These are phyloP conservation scores for Camelina sativa DNA, from an alignment of 345 rosid genomes.

Conservation along the genomic window DNA sequence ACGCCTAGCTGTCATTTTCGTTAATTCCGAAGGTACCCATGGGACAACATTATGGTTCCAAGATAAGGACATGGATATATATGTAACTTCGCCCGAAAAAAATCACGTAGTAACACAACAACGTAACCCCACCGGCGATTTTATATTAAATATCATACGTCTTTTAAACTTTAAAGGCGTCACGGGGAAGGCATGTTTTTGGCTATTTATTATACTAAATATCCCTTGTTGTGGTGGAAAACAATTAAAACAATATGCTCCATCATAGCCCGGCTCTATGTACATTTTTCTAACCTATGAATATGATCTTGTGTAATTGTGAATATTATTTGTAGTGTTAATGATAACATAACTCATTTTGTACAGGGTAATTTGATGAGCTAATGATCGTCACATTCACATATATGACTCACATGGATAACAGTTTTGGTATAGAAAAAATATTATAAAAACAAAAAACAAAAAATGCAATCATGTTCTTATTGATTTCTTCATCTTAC, in stretches of 20 bases:
- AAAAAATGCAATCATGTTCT: not conserved
- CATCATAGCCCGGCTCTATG: too few species aligned
- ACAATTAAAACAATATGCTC: not conserved
- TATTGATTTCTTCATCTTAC: not conserved
- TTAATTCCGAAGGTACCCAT: slow-evolving; percentile 38
- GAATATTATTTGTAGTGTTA: not conserved
- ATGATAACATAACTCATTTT: not conserved
- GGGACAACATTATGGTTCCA: not conserved
- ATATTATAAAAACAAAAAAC: not conserved
- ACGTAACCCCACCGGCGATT: slow-evolving; percentile 51
- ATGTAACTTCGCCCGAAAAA: not conserved
- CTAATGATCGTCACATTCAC: slow-evolving; percentile 6
- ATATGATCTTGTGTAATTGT: too few species aligned
- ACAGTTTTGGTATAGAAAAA: not conserved
- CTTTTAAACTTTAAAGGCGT: slow-evolving; percentile 35
- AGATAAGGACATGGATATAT: slow-evolving; percentile 31
- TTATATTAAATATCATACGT: slow-evolving; percentile 32
- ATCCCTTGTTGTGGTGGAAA: slow-evolving; percentile 28
- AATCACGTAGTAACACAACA: slow-evolving; percentile 32
- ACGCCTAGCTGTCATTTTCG: slow-evolving; percentile 45
- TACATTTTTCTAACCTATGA: too few species aligned
- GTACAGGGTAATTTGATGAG: not conserved
- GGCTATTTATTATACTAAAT: slow-evolving; percentile 30
- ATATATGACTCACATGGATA: not conserved
- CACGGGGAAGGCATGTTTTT: slow-evolving; percentile 43